Evolutionary conservation across 345 rosid species (phyloP).

Genomic region (Syzygium aromaticum): DNA sequence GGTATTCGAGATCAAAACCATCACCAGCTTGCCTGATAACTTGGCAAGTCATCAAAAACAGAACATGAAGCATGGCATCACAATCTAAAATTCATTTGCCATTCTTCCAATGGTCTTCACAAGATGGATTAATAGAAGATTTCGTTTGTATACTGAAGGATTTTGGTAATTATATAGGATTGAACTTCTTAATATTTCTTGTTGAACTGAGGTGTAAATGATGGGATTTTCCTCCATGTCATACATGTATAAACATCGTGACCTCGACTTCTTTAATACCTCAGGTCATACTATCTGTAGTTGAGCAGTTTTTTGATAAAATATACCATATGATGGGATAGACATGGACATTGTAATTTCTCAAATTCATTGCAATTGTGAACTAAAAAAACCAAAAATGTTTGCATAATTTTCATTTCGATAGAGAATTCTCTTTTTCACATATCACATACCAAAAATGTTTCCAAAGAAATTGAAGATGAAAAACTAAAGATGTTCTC

Average conservation of each 20-base stretch:
- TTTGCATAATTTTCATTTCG: background rate
- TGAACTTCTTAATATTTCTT: background rate
- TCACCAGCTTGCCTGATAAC: background rate
- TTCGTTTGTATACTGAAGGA: background rate
- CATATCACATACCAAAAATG: background rate
- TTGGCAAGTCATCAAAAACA: background rate
- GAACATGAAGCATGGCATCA: background rate
- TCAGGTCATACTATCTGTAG: background rate
- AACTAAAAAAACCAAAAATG: background rate
- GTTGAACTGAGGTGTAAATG: background rate
- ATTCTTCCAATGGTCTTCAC: background rate
- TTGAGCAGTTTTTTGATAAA: background rate
- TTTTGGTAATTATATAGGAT: background rate
- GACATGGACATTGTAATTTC: background rate
- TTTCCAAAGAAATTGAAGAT: background rate
- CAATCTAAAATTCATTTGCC: background rate
- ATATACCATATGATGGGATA: background rate
- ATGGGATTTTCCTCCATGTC: background rate
- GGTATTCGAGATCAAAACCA: background rate
- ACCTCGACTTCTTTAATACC: background rate
- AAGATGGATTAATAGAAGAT: background rate
- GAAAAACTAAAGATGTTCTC: background rate
- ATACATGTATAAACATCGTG: background rate
- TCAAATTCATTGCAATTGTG: background rate
- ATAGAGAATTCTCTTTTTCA: background rate